Evolutionary conservation across 1,284 basidiomycete species (phyloP).

Genomic region (Rhodofomes roseus): DNA sequence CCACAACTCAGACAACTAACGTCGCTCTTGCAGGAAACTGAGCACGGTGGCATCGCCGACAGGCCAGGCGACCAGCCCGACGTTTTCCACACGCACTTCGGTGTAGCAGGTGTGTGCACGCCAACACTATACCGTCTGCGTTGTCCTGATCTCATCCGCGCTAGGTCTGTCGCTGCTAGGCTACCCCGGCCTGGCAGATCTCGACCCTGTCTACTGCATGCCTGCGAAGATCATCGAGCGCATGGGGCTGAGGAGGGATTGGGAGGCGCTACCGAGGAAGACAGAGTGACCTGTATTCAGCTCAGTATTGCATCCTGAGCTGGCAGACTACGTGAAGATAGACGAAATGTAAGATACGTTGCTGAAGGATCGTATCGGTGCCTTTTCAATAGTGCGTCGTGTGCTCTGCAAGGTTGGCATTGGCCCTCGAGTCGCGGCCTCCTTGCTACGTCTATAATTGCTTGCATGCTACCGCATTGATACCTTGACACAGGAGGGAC

Average conservation of each 20-base stretch:
- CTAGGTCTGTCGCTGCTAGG: slow-evolving; percentile 89
- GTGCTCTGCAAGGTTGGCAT: too few species aligned
- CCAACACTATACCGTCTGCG: background rate
- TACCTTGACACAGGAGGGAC: too few species aligned
- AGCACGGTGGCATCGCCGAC: slow-evolving; percentile 92
- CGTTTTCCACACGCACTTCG: slow-evolving; percentile 95
- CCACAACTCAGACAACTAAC: too few species aligned
- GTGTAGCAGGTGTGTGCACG: slow-evolving; percentile 71
- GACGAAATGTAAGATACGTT: too few species aligned
- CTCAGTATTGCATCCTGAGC: too few species aligned
- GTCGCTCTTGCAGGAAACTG: slow-evolving; percentile 62
- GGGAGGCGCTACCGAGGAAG: slow-evolving; percentile 52
- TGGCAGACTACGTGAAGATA: too few species aligned
- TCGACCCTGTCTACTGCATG: slow-evolving; percentile 98
- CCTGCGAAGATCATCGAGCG: slow-evolving; percentile 73
- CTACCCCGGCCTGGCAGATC: slow-evolving; percentile 77
- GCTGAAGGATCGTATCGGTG: too few species aligned
- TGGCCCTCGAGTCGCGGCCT: too few species aligned
- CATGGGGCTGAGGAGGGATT: slow-evolving; percentile 64
- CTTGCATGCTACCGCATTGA: too few species aligned
- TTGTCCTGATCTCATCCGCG: background rate
- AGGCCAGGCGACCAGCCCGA: slow-evolving; percentile 92
- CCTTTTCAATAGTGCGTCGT: too few species aligned
- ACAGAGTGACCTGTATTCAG: background rate
- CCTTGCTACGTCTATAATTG: too few species aligned